Percentiles rank a stretch among this genome's conserved stretches.
Evolutionary conservation across 2,329 filamentous ascomycete genomes (phyloP).

Genomic region (Capronia epimyces): DNA sequence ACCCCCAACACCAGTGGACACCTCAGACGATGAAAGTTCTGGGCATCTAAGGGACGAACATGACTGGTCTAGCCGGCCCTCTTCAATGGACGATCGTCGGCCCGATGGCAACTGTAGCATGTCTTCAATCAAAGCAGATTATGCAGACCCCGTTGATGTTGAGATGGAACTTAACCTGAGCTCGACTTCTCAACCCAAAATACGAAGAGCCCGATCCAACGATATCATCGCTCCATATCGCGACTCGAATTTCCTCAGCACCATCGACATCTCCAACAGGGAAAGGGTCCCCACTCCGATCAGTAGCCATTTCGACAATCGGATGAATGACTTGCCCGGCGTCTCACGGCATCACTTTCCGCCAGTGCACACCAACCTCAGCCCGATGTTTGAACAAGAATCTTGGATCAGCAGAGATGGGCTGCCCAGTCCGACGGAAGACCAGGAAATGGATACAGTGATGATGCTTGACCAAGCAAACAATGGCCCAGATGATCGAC

Average conservation of each 20-base stretch:
- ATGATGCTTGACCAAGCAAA: conserved; percentile 20
- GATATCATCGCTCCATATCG: conserved; percentile 25
- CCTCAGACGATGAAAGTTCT: conserved; percentile 25
- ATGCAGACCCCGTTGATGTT: conserved; percentile 7
- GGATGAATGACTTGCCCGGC: conserved; percentile 16
- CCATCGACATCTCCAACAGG: conserved; percentile 13
- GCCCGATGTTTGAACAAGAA: conserved; percentile 29
- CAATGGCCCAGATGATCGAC: conserved; percentile 8
- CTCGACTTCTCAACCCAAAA: conserved; percentile 5
- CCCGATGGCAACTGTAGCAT: conserved; percentile 10
- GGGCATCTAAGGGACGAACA: conserved; percentile 7
- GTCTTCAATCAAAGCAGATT: conserved; percentile 10
- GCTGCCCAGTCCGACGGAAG: conserved; percentile 25
- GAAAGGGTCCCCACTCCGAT: conserved; percentile 28
- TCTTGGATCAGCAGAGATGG: conserved; percentile 25
- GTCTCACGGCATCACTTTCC: conserved; percentile 24
- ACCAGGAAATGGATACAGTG: conserved; percentile 20
- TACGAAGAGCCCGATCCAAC: conserved; percentile 27
- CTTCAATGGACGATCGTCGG: conserved; percentile 5
- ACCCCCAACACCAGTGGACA: conserved; percentile 27
- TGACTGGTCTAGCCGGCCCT: conserved; percentile 6
- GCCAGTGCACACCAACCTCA: conserved; percentile 24
- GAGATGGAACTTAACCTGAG: conserved; percentile 15
- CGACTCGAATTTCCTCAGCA: conserved; percentile 11
- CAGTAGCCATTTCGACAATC: conserved; percentile 24